phyloP scores from a whole-genome alignment of 352 stramenopile genomes.

The Phytophthora meadii region DNA sequence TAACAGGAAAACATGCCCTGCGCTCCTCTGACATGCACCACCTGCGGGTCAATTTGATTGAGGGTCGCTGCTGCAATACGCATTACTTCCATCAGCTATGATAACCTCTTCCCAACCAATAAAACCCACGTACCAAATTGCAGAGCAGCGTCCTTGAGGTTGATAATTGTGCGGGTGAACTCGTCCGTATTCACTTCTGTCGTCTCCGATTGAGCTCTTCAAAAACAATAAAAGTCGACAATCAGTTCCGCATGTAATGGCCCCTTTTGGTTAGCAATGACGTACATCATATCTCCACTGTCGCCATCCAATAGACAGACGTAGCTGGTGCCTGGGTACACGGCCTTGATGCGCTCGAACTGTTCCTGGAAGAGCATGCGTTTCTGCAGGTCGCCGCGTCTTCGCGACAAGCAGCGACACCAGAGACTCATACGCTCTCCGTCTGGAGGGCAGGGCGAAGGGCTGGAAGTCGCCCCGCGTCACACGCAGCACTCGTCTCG shows the following conservation, averaged over 20 bases:
- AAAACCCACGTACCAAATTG: slow-evolving; percentile 67
- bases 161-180: slow-evolving; percentile 79
- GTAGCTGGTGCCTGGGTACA: slow-evolving; percentile 85
- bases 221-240: not conserved
- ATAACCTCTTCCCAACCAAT: not conserved
- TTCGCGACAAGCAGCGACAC: slow-evolving; percentile 76
- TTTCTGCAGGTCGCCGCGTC: slow-evolving; percentile 58
- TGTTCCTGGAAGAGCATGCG: slow-evolving; percentile 73
- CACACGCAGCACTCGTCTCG: slow-evolving; percentile 31
- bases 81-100: slow-evolving; percentile 5
- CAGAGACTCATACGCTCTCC: slow-evolving; percentile 62
- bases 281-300: slow-evolving; percentile 84
- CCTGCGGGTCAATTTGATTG: slow-evolving; percentile 84
- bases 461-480: slow-evolving; percentile 22
- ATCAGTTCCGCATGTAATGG: slow-evolving; percentile 3
- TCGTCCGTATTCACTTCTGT: slow-evolving; percentile 77
- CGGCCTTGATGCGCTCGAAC: slow-evolving; percentile 74
- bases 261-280: slow-evolving; percentile 7
- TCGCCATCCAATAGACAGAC: slow-evolving; percentile 81
- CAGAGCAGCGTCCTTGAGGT: slow-evolving; percentile 77
- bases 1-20: slow-evolving; percentile 90
- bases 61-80: slow-evolving; percentile 63
- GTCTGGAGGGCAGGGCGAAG: slow-evolving; percentile 5
- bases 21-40: slow-evolving; percentile 84
- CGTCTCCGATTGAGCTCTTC: slow-evolving; percentile 75